Base-by-base conservation (phyloP, 2,329 filamentous ascomycete species). In the Harringtonia aguacate region DNA sequence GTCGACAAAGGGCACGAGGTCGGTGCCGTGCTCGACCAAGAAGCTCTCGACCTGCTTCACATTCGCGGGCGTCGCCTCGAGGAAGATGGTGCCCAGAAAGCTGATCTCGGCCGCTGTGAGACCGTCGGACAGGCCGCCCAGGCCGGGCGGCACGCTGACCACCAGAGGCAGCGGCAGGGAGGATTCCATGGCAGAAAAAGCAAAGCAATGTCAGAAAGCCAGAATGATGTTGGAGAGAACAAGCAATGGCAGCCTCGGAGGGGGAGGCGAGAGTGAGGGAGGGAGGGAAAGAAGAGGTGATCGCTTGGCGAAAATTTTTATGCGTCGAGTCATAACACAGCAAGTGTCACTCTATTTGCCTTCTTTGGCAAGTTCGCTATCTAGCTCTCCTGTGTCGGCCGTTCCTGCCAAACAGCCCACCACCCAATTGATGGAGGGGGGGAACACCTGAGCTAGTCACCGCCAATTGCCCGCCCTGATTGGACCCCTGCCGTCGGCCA, bases 1-100 rank as follows among this genome's bases (percentile, higher is more conserved):
- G 55, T 95, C 86, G 52, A 95, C 75, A 60, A 84, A 88, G 51
- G 85, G 75, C 52, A 73, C 68, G 50, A 75, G 72, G 29, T 72
- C 68, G 45, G 68, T 62, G 48, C 65, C 69, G 54, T 73, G 67
- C 46, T 66, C 65, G 27, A 61, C 60, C 42, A 80, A 61, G 48
- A 77, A 72, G 27, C 60, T 57, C 34, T 64, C 57, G 33, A 73
- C 59, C 50, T 69, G 58, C 18, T 67, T 64, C 29, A 69, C 48
- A 38, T 59, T 63, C 36, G 55, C 53, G 9, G 59, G 57, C 38
- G 56, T 68, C 22, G 69, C 75, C 44, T 73, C 66, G 51, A 81
- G 66, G 61, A 80, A 79, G 33, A 77, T 68, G 47, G 68, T 70
- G 48, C 75, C 77, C 24, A 82, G 65, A 47, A 76, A 71, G 20